A percentile compares a stretch with the other conserved stretches of the same genome.
These are phyloP conservation scores for Epichloe typhina DNA, from an alignment of 2,329 filamentous ascomycete genomes.

Conservation along the genomic window DNA sequence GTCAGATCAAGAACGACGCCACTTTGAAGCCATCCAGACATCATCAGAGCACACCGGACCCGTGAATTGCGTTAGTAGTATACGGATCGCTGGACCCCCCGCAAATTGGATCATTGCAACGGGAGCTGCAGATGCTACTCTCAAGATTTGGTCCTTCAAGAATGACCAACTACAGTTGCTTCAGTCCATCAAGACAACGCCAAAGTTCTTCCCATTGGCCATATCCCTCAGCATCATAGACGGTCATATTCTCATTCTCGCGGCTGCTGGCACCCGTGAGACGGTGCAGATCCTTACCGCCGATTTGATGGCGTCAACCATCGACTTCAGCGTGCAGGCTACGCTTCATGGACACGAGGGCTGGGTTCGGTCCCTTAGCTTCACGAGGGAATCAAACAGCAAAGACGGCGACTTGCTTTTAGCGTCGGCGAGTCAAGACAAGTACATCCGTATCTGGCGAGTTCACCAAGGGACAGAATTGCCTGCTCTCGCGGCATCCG, in stretches of 20 bases:
- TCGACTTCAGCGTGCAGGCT: conserved; percentile 56
- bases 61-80: conserved; percentile 53
- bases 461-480: conserved; percentile 58
- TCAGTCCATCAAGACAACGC: conserved; percentile 59
- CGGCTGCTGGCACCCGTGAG: conserved; percentile 73
- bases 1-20: conserved; percentile 12
- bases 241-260: conserved; percentile 50
- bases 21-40: conserved; percentile 35
- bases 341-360: conserved; percentile 83
- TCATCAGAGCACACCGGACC: conserved; percentile 54
- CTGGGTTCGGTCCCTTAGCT: conserved; percentile 81
- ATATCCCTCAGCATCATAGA: conserved; percentile 53
- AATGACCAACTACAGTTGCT: conserved; percentile 36
- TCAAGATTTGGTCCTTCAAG: conserved; percentile 56
- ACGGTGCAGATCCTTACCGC: conserved; percentile 69
- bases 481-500: conserved; percentile 39
- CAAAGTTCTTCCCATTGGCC: conserved; percentile 71
- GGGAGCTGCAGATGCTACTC: conserved; percentile 66
- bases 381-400: conserved; percentile 48
- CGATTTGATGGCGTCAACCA: conserved; percentile 22
- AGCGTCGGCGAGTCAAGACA: conserved; percentile 92
- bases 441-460: conserved; percentile 90
- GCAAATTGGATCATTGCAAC: conserved; percentile 49
- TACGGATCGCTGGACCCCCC: conserved; percentile 16
- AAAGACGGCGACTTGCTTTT: conserved; percentile 58